phyloP scores from a whole-genome alignment of 2,329 filamentous ascomycete species.

The Fusarium agapanthi region DNA sequence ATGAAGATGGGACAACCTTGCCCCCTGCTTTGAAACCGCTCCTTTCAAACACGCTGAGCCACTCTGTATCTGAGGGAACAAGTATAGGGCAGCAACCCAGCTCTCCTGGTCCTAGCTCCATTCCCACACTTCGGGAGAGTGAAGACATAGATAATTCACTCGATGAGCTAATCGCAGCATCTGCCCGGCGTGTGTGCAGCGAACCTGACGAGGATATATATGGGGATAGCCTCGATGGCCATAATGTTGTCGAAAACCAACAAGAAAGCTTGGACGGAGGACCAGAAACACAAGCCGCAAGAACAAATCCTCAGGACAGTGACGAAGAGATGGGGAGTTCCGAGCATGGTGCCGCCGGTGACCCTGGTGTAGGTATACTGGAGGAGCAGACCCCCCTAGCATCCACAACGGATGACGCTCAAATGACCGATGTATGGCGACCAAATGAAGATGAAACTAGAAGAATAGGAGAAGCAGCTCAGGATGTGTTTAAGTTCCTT shows the following conservation, averaged over 20 bases:
- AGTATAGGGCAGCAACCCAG: not conserved
- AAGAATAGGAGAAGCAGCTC: not conserved
- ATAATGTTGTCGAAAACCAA: not conserved
- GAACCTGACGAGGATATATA: not conserved
- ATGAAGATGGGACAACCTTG: not conserved
- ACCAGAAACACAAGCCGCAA: not conserved
- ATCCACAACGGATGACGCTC: not conserved
- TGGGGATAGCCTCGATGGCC: not conserved
- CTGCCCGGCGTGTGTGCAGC: too few relatives aligned
- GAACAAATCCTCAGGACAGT: not conserved
- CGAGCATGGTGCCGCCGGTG: not conserved
- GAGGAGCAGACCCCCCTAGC: not conserved
- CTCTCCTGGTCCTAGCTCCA: not conserved
- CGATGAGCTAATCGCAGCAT: not conserved
- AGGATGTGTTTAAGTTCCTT: not conserved
- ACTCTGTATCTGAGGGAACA: not conserved
- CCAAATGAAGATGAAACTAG: not conserved
- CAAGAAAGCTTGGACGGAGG: not conserved
- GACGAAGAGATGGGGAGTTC: constrained; percentile 1
- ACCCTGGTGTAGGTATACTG: not conserved
- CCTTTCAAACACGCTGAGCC: not conserved
- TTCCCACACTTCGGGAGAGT: not conserved
- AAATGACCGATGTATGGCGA: not conserved
- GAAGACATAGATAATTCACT: not conserved
- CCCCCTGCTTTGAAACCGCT: not conserved